Base-by-base conservation (phyloP, 2,329 filamentous ascomycete genomes). In the Sporothrix sp. region DNA sequence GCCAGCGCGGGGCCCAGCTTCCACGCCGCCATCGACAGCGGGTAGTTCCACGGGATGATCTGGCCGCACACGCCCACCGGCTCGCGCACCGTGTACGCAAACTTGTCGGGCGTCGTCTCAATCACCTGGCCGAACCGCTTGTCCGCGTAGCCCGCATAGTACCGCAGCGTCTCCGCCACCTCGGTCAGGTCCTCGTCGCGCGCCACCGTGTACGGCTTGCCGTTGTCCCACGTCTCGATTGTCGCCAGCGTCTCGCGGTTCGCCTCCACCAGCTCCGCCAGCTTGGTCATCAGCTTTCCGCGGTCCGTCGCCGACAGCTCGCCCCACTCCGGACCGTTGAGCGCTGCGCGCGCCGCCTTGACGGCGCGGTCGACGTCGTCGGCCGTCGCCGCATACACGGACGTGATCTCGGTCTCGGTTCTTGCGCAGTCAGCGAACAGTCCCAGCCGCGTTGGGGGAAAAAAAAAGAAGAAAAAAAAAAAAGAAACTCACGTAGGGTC, bases 161-260 rank as follows among this genome's bases (percentile, higher is more conserved):
- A 90, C 57, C 82, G 80, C 37, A 81, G 68, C 13, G 79, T 66
- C 50, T 59, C 59, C 4, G 66, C 59, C 11, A 52, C 40, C 18
- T 52, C 53, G 13, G 25, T 14, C 7, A 55, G 10, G 36, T 56
- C 55, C 27, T 51, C 51, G 40, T 45, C 33, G 20, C 50, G 48
- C 6, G 50, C 51, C 4, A 53, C 52, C 2, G 25, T 9, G 50
- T 54, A 54, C 1, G 84, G 81, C 63, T 87, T 86, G 63, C 84
- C 87, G 58, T 89, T 90, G 61, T 93, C 87, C 85, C 85, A 91
- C 0, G 87, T 86, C 67, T 94, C 69, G 18, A 76, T 62, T 0
- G 71, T 72, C 49, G 75, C 65, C 4, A 72, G 60, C 2, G 56
- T 58, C 25, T 63, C 56, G 18, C 59, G 54, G 56, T 71, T 59